Evolutionary conservation across 2,329 filamentous ascomycete species (phyloP).

Genomic region (Neodidymelliopsis sp.): DNA sequence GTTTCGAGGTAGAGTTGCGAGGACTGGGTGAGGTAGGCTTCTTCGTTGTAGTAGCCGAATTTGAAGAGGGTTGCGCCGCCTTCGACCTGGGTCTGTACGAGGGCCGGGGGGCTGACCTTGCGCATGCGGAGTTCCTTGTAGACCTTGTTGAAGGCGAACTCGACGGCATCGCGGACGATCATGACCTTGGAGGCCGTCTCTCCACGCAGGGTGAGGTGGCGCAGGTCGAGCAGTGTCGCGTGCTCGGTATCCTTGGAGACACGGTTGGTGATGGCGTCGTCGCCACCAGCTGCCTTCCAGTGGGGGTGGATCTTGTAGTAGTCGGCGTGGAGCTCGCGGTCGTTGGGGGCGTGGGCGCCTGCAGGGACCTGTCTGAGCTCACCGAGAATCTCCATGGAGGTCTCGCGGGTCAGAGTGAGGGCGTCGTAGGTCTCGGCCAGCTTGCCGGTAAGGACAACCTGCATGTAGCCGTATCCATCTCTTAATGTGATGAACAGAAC

Average conservation of each 20-base stretch:
- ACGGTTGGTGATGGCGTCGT: conserved; percentile 89
- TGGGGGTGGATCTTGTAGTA: conserved; percentile 76
- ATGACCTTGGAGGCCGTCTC: conserved; percentile 86
- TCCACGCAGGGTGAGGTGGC: conserved; percentile 84
- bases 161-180: conserved; percentile 82
- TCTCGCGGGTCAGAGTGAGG: conserved; percentile 83
- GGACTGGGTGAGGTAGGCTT: conserved; percentile 93
- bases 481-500: conserved; percentile 85
- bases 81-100: conserved; percentile 95
- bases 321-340: conserved; percentile 89
- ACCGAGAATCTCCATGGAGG: conserved; percentile 83
- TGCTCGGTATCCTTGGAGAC: conserved; percentile 73
- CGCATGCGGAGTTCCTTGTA: conserved; percentile 80
- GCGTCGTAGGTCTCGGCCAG: conserved; percentile 93
- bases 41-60: conserved; percentile 87
- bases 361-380: conserved; percentile 83
- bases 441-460: conserved; percentile 82
- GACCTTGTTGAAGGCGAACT: conserved; percentile 79
- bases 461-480: conserved; percentile 84
- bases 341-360: conserved; percentile 78
- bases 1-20: conserved; percentile 98
- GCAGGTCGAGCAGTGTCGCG: conserved; percentile 79
- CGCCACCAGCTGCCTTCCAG: conserved; percentile 80
- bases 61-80: conserved; percentile 90
- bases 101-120: conserved; percentile 87